These are phyloP conservation scores for Hyaloperonospora brassicae DNA, from an alignment of 352 stramenopile species.

Conservation along the genomic window DNA sequence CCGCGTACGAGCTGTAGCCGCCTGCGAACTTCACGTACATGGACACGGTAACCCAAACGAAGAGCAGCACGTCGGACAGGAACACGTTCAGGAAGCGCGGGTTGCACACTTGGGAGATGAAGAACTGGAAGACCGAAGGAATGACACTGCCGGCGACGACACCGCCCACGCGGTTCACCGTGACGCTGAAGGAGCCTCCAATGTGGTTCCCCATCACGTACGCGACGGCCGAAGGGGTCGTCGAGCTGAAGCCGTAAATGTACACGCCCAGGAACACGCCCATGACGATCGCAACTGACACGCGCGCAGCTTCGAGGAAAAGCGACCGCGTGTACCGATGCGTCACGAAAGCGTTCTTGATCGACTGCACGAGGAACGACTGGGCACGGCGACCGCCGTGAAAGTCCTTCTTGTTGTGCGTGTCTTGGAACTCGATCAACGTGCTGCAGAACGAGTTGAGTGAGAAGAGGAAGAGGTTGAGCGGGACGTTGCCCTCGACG, in stretches of 20 bases:
- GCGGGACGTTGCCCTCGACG: constrained; percentile 70
- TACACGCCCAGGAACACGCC: constrained; percentile 65
- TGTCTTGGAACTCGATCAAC: constrained; percentile 58
- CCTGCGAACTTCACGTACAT: constrained; percentile 71
- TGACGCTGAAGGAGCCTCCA: constrained; percentile 70
- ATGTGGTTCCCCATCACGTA: constrained; percentile 80
- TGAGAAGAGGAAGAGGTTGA: constrained; percentile 80
- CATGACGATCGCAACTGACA: constrained; percentile 41
- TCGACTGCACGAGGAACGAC: constrained; percentile 42
- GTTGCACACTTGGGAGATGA: constrained; percentile 63
- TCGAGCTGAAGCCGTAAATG: constrained; percentile 64
- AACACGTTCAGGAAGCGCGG: constrained; percentile 32
- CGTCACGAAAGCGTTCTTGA: constrained; percentile 36
- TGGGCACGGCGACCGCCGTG: constrained; percentile 31
- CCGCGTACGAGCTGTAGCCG: constrained; percentile 63
- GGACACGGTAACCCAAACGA: constrained; percentile 63
- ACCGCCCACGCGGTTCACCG: constrained; percentile 73
- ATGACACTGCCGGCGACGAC: constrained; percentile 78
- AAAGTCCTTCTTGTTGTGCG: constrained; percentile 57
- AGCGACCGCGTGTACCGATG: constrained; percentile 11
- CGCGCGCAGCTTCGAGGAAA: constrained; percentile 9
- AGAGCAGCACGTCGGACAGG: constrained; percentile 48
- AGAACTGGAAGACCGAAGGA: constrained; percentile 79
- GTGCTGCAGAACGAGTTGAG: constrained; percentile 80
- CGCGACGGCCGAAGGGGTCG: constrained; percentile 46